Base-by-base conservation (phyloP, 768 basidiomycete species). In the Rhizopogon roseolus region DNA sequence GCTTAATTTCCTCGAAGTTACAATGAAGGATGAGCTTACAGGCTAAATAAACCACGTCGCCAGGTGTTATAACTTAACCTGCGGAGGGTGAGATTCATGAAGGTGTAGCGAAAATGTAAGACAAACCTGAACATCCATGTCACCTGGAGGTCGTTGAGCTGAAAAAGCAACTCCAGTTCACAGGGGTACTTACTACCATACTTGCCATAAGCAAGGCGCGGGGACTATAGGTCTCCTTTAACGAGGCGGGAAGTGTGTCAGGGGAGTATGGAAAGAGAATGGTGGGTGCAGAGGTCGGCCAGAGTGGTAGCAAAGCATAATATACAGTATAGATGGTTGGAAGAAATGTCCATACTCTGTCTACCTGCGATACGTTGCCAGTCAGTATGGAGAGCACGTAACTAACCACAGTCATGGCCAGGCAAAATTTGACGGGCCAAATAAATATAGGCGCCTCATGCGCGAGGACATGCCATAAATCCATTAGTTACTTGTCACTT, bases 341-440 rank as follows among this genome's bases (percentile, higher is more conserved):
- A 36, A 90, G 61, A 67, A 93, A 82, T 0, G 89, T 82, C 84
- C 84, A 86, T 27, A 93, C 64, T 28, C 90, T 82, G 71, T 98
- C 93, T 25, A 95, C 92, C 65, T 93, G 90, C 1, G 88, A 90
- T 45, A 89, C 86, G 61, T 95, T 94, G 40, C 80, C 77, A 0
- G 89, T 92, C 37, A 88, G 43, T 22, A 91, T 48, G 6, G 88
- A 88, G 5, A 78, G 64, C 6, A 88, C 57, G 61, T 81, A 93
- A 6, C 81, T 78, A 0, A 64, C 63, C 4, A 64, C 55, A 0
- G 82, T 82, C 0, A 70, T 65, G 29, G 74, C 74, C 0, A 76
- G 49, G 57, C 84, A 87, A 60, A 89, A 78, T 61, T 83, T 78
- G 48, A 78, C 69, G 14, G 90, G 88, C 82, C 85, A 88, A 41